Base-by-base conservation (phyloP, 1,284 basidiomycete genomes). In the Sutorius eximius region DNA sequence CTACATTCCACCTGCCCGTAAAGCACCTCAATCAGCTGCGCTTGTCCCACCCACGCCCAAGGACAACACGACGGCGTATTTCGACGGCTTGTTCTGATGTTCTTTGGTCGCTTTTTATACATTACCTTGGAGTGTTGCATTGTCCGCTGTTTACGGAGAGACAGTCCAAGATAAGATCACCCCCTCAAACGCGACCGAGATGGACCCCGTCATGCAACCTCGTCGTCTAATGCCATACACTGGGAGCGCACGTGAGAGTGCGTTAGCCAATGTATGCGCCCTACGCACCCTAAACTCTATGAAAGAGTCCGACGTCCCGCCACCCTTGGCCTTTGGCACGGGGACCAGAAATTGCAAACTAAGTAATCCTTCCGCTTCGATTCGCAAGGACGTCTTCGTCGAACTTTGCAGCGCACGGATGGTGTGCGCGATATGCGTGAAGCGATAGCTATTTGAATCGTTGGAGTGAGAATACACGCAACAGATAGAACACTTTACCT, bases 311-410 rank as follows among this genome's bases (percentile, higher is more conserved):
- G 77, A 71, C 18, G 72, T 67, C 61, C 65, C 79, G 49, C 78
- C 77, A 45, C 64, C 64, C 50, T 72, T 75, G 4, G 77, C 71
- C 55, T 73, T 77, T 0, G 82, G 79, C 5, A 82, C 75, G 1
- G 91, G 88, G 79, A 95, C 91, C 64, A 95, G 78, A 69, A 95
- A 90, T 65, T 97, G 94, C 52, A 96, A 73, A 63, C 87, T 89
- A 18, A 96, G 75, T 47, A 95, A 73, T 0, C 94, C 94, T 49
- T 85, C 82, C 18, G 81, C 76, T 61, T 94, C 89, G 30, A 95
- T 92, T 42, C 93, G 82, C 43, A 97, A 69, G 0, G 91, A 95
- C 3, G 93, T 90, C 69, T 95, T 95, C 30, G 85, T 83, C 0
- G 91, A 93, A 51, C 77, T 84, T 61, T 90, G 85, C 49, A 96